phyloP scores from a whole-genome alignment of 495 filamentous ascomycete species.

The Emericellopsis terricola region DNA sequence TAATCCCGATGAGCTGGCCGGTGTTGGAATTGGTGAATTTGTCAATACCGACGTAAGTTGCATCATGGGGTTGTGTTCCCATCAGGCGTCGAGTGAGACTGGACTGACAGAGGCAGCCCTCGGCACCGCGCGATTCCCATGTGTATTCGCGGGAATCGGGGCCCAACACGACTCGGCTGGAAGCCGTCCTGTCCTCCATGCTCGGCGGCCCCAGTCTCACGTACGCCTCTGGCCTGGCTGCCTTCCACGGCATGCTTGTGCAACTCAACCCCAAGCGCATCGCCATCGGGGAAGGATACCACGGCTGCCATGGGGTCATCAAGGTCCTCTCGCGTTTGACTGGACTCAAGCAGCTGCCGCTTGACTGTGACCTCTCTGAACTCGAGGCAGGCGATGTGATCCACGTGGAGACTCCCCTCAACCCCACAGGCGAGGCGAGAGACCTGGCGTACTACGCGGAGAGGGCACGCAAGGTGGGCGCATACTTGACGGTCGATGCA shows the following conservation, averaged over 20 bases:
- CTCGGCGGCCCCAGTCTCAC: slow-evolving; percentile 49
- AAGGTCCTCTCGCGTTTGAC: slow-evolving; percentile 49
- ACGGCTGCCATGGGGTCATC: slow-evolving; percentile 81
- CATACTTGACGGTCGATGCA: slow-evolving; percentile 65
- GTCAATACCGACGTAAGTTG: slow-evolving; percentile 22
- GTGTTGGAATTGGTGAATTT: too few species aligned
- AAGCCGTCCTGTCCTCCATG: slow-evolving; percentile 56
- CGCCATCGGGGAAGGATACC: slow-evolving; percentile 69
- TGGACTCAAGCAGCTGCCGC: slow-evolving; percentile 43
- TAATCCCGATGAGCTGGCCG: slow-evolving; percentile 45
- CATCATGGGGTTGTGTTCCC: background rate
- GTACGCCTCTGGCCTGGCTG: slow-evolving; percentile 72
- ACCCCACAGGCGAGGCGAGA: slow-evolving; percentile 68
- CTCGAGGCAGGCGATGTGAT: slow-evolving; percentile 64
- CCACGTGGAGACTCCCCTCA: slow-evolving; percentile 82
- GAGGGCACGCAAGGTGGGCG: slow-evolving; percentile 53
- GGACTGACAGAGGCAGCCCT: slow-evolving; percentile 10
- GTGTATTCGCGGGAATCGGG: slow-evolving; percentile 66
- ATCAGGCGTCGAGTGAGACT: too few species aligned
- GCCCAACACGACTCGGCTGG: slow-evolving; percentile 69
- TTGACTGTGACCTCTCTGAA: slow-evolving; percentile 30
- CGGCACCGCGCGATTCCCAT: slow-evolving; percentile 25
- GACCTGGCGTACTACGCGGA: slow-evolving; percentile 49
- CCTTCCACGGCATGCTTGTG: slow-evolving; percentile 68
- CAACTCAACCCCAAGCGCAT: slow-evolving; percentile 62